Conservation (phyloP, 306 rosid genomes). For the Ormosia semicastrata region DNA sequence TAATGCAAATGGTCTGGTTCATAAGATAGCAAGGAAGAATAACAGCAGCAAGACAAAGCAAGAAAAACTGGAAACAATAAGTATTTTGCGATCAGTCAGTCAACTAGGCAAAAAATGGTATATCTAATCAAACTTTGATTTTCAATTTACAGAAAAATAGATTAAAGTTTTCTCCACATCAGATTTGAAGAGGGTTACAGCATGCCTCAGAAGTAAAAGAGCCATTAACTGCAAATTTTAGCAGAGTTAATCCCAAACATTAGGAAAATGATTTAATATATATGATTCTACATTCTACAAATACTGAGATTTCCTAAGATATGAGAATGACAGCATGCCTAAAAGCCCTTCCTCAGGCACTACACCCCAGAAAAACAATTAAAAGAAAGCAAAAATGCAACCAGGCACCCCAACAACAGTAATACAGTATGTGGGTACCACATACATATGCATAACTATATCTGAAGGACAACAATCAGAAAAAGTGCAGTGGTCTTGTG, state of each 20-base stretch:
- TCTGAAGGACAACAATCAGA: no score
- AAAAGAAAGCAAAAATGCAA: no score
- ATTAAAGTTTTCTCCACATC: neutral
- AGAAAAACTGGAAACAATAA: constrained; percentile 41
- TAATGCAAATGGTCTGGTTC: constrained; percentile 61
- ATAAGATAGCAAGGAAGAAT: constrained; percentile 56
- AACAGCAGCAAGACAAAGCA: constrained; percentile 59
- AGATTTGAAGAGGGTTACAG: constrained; percentile 43
- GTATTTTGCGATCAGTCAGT: neutral
- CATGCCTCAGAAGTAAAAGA: constrained; percentile 59
- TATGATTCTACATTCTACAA: no score
- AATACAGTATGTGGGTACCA: no score
- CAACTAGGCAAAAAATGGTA: neutral
- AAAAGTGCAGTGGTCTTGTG: neutral
- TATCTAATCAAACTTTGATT: neutral
- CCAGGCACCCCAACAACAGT: no score
- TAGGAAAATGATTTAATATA: no score
- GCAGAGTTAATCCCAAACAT: neutral
- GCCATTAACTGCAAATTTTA: constrained; percentile 52
- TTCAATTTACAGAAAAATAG: neutral
- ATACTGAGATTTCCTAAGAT: no score
- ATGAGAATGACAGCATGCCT: no score
- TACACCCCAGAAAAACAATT: no score
- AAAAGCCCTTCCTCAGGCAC: no score
- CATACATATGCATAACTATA: no score